These are phyloP conservation scores for Grigorovia jiainica DNA, from an alignment of 805 yeast species.

Conservation along the genomic window DNA sequence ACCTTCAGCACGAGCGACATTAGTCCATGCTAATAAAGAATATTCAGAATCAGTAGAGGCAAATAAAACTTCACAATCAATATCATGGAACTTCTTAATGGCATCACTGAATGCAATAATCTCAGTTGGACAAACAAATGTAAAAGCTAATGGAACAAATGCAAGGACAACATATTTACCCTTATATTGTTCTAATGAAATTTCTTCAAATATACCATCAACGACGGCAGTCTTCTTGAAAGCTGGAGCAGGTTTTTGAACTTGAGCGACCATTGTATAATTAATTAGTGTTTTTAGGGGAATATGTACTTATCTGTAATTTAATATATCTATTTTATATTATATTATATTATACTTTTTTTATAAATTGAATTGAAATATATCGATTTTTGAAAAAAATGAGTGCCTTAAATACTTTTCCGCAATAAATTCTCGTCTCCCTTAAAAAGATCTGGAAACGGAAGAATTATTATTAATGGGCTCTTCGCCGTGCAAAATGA, in stretches of 20 bases:
- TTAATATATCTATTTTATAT: not conserved
- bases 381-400: not conserved
- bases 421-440: not conserved
- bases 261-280: slow-evolving; percentile 64
- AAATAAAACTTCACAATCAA: slow-evolving; percentile 81
- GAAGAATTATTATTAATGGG: not conserved
- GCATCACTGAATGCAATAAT: slow-evolving; percentile 98
- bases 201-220: slow-evolving; percentile 92
- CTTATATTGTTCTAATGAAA: slow-evolving; percentile 87
- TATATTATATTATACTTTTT: too few species aligned
- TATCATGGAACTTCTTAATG: slow-evolving; percentile 75
- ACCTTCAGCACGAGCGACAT: slow-evolving; percentile 92
- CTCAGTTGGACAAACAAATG: slow-evolving; percentile 99
- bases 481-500: not conserved
- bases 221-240: slow-evolving; percentile 97
- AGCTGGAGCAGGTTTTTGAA: slow-evolving; percentile 93
- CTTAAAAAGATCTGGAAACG: not conserved
- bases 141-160: slow-evolving; percentile 97
- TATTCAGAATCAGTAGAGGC: slow-evolving; percentile 99
- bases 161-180: slow-evolving; percentile 98
- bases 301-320: too few species aligned
- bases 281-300: slow-evolving; percentile 1
- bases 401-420: not conserved
- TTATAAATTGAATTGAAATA: not conserved
- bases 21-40: slow-evolving; percentile 97